phyloP scores from a whole-genome alignment of 768 basidiomycete species.

The Thelephora ganbajun region DNA sequence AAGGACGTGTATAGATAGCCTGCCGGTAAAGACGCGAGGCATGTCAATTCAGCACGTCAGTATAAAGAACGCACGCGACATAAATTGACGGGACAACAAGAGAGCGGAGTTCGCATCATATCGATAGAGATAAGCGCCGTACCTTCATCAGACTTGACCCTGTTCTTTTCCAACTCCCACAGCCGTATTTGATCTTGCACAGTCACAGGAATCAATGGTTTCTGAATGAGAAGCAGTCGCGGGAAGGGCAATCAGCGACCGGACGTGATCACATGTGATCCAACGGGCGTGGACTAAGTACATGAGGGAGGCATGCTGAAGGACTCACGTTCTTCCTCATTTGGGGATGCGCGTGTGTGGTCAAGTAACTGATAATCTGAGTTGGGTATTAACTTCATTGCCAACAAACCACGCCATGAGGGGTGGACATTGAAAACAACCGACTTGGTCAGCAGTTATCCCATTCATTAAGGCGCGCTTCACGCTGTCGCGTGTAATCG shows the following conservation, averaged over 20 bases:
- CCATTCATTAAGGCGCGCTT: constrained; percentile 89
- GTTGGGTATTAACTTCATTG: constrained; percentile 2
- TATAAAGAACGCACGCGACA: constrained; percentile 1
- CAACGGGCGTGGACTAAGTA: neutral
- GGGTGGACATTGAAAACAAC: constrained; percentile 13
- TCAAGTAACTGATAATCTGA: constrained; percentile 91
- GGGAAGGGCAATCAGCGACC: neutral
- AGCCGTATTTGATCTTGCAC: constrained; percentile 96
- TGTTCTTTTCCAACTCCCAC: constrained; percentile 93
- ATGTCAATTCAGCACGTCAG: neutral
- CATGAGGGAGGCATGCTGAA: neutral
- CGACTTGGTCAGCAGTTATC: constrained; percentile 90
- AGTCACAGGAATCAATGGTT: constrained; percentile 88
- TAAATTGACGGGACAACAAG: neutral
- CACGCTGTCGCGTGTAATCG: constrained; percentile 90
- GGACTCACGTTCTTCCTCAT: constrained; percentile 82
- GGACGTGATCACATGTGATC: neutral
- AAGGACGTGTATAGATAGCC: constrained; percentile 86
- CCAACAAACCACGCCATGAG: constrained; percentile 1
- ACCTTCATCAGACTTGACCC: constrained; percentile 85
- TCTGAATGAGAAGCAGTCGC: constrained; percentile 29
- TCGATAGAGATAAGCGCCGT: constrained; percentile 11
- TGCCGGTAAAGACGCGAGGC: constrained; percentile 18
- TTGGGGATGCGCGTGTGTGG: constrained; percentile 92
- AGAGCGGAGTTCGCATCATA: neutral